Evolutionary conservation across 2,329 filamentous ascomycete genomes (phyloP).

Genomic region (Pyrenophora graminea): DNA sequence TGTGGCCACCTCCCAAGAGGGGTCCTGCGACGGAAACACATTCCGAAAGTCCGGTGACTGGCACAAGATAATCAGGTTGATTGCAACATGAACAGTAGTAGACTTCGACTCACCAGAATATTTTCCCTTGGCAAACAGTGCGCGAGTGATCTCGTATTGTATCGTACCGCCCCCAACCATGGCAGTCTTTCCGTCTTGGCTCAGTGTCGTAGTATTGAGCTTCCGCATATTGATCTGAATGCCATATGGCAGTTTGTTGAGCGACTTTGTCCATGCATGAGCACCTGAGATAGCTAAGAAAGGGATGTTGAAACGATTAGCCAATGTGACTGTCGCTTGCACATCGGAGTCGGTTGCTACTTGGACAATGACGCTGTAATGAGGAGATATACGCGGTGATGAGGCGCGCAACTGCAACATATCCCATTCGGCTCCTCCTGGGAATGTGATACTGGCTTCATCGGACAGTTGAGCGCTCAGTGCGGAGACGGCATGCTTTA

Average conservation of each 20-base stretch:
- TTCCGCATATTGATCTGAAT: slow-evolving; percentile 40
- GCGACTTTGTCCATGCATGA: slow-evolving; percentile 40
- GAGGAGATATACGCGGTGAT: slow-evolving; percentile 21
- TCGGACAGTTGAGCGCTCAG: slow-evolving; percentile 11
- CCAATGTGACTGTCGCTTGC: slow-evolving; percentile 12
- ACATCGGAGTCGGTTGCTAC: slow-evolving; percentile 25
- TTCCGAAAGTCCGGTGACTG: slow-evolving; percentile 25
- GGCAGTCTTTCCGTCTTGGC: slow-evolving; percentile 25
- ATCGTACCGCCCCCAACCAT: slow-evolving; percentile 36
- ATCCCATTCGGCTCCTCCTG: slow-evolving; percentile 19
- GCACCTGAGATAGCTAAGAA: slow-evolving; percentile 44
- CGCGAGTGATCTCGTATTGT: slow-evolving; percentile 31
- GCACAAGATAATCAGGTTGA: not conserved
- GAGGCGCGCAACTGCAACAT: slow-evolving; percentile 20
- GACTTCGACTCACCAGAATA: slow-evolving; percentile 33
- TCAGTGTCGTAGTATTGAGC: slow-evolving; percentile 31
- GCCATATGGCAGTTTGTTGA: slow-evolving; percentile 30
- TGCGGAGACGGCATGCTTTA: not conserved
- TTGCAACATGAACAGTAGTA: not conserved
- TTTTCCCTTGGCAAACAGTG: slow-evolving; percentile 33
- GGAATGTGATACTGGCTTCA: slow-evolving; percentile 18
- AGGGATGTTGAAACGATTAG: slow-evolving; percentile 32
- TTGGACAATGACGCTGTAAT: slow-evolving; percentile 22
- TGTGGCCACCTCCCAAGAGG: slow-evolving; percentile 61
- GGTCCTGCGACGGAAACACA: slow-evolving; percentile 59